Conservation (phyloP, 495 filamentous ascomycete genomes). For the Talaromyces wortmannii region DNA sequence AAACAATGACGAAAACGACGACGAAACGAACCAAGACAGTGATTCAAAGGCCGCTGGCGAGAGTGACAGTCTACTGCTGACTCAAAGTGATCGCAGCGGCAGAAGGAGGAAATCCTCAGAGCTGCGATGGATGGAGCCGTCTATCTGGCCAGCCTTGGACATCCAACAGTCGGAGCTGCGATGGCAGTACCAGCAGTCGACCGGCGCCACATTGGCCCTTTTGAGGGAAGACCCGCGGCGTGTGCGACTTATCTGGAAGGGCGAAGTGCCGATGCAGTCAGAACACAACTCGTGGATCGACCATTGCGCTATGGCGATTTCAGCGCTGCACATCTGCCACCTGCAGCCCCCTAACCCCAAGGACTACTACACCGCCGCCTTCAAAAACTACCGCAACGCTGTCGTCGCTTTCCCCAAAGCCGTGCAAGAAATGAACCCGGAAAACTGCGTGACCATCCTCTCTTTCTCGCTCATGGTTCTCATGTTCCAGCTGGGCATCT, state of each 20-base stretch:
- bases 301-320: neutral
- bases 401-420: constrained; percentile 4
- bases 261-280: neutral
- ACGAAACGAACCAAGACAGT: neutral
- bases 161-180: neutral
- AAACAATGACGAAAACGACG: neutral
- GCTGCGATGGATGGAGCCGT: neutral
- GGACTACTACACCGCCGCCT: constrained; percentile 1
- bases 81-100: neutral
- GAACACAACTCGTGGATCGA: neutral
- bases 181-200: constrained; percentile 3
- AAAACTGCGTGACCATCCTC: constrained; percentile 1
- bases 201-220: neutral
- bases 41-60: no score
- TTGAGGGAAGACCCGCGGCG: constrained; percentile 3
- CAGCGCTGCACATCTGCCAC: constrained; percentile 3
- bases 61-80: neutral
- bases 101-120: neutral
- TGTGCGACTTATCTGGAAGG: constrained; percentile 2
- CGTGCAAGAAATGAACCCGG: constrained; percentile 3
- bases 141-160: neutral
- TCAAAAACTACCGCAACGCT: constrained; percentile 3
- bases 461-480: constrained; percentile 2
- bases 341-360: constrained; percentile 1
- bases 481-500: constrained; percentile 6